Evolutionary conservation across 208 protist genomes (phyloP).

Genomic region (Leptomonas pyrrhocoris): DNA sequence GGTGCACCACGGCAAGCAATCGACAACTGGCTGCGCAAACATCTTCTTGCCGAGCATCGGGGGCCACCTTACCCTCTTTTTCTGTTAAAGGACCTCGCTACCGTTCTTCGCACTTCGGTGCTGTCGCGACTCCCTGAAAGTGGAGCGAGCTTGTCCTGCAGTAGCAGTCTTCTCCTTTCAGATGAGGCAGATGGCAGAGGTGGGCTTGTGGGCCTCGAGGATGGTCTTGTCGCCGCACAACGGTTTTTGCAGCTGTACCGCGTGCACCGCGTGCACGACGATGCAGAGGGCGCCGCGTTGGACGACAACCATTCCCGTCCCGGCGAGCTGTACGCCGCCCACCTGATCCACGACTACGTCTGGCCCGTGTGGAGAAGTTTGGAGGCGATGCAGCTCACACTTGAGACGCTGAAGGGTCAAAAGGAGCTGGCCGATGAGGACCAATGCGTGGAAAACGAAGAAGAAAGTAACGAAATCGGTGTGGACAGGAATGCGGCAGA

Average conservation of each 20-base stretch:
- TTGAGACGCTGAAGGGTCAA: slow-evolving; percentile 8
- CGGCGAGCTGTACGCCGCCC: slow-evolving; percentile 10
- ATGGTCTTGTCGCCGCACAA: slow-evolving; percentile 19
- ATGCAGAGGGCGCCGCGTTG: not conserved
- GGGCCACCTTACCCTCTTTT: slow-evolving; percentile 46
- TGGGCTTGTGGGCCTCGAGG: slow-evolving; percentile 17
- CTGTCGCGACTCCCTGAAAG: slow-evolving; percentile 40
- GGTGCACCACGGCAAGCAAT: slow-evolving; percentile 48
- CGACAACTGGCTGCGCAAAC: slow-evolving; percentile 34
- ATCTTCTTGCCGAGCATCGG: slow-evolving; percentile 39
- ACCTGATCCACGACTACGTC: slow-evolving; percentile 45
- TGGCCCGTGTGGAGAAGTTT: slow-evolving; percentile 52
- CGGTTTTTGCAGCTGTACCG: slow-evolving; percentile 3
- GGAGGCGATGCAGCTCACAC: slow-evolving; percentile 40
- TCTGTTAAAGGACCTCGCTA: slow-evolving; percentile 34
- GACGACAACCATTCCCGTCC: not conserved
- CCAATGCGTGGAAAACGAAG: not conserved
- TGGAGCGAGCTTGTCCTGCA: slow-evolving; percentile 14
- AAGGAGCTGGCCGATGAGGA: slow-evolving; percentile 23
- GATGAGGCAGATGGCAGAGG: not conserved
- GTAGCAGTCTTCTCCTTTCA: slow-evolving; percentile 12
- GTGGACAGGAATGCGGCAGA: not conserved
- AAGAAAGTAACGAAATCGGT: not conserved
- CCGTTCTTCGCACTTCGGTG: slow-evolving; percentile 24
- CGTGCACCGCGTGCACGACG: not conserved